A percentile compares a stretch with the other conserved stretches of the same genome.
Conservation (phyloP, 2,329 filamentous ascomycete genomes). For the Fusarium albidum region DNA sequence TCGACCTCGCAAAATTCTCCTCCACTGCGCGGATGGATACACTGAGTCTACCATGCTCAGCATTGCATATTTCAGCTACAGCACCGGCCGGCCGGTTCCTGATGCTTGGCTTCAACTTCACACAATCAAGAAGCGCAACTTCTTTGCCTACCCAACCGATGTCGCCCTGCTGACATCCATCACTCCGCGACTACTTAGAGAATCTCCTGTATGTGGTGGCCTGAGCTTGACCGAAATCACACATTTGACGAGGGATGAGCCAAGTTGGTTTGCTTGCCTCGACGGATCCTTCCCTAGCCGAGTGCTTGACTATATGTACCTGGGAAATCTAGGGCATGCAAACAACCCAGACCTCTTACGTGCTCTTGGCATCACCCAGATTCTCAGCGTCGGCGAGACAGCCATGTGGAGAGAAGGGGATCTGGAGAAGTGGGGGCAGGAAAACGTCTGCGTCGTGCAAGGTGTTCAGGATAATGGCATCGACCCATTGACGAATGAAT, state of each 20-base stretch:
- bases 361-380: conserved; percentile 82
- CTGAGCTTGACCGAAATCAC: conserved; percentile 63
- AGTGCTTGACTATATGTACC: conserved; percentile 92
- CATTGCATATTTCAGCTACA: conserved; percentile 93
- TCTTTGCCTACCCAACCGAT: conserved; percentile 94
- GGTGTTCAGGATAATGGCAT: conserved; percentile 97
- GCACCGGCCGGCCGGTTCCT: conserved; percentile 80
- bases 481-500: conserved; percentile 87
- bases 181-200: conserved; percentile 75
- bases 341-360: conserved; percentile 88
- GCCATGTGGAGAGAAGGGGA: conserved; percentile 81
- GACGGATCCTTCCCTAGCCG: conserved; percentile 93
- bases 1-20: conserved; percentile 74
- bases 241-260: conserved; percentile 65
- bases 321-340: conserved; percentile 91
- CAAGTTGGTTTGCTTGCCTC: conserved; percentile 81
- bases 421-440: conserved; percentile 74
- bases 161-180: conserved; percentile 82
- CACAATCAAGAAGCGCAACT: conserved; percentile 82
- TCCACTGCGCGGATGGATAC: conserved; percentile 96
- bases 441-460: conserved; percentile 83
- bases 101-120: conserved; percentile 91
- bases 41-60: conserved; percentile 91
- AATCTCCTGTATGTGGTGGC: conserved; percentile 66
- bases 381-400: conserved; percentile 91